Base-by-base conservation (phyloP, 768 basidiomycete species). In the Kwoniella sp. region DNA sequence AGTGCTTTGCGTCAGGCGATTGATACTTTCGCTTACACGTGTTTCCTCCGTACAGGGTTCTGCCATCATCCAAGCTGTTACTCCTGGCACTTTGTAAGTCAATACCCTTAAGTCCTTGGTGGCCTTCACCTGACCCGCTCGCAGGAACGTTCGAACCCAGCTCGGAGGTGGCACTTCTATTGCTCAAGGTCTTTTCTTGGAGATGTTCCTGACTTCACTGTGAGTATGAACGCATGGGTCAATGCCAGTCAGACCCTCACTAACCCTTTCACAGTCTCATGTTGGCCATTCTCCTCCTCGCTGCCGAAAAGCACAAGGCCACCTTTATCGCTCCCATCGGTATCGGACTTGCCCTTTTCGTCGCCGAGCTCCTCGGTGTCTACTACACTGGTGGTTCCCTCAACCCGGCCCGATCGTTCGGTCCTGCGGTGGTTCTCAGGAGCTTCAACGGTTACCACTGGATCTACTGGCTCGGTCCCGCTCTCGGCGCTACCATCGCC, bases 241-340 rank as follows among this genome's bases (percentile, higher is more conserved):
- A 17, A 5, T 45, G 43, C 17, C 15, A 15, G 12, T 17, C 3
- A 5, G 7, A 23, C 29, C 34, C 5, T 36, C 5, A 12, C 7
- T 14, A 22, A 45, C 37, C 33, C 17, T 36, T 27, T 14, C 2
- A n/a, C 44, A 59, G 62, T 19, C 52, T 67, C 44, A 63, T 63
- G 62, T 42, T 63, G 5, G 61, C 61, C 25, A 67, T 67, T 27
- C 57, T 73, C 15, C 50, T 73, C 4, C 65, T 73, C 3, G 72
- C 72, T 17, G 72, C 72, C 22, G 72, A 73, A 57, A 73, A 73
- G 51, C 71, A 73, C 60, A 75, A 76, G 50, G 76, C 76, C 1
- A 77, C 77, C 0, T 76, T 74, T 62, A 67, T 78, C 26, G 76
- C 77, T 10, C 77, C 77, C 0, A 70, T 78, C 57, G 77, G 76